Conservation (phyloP, 164 flowering plant genomes). For the Amborella trichopoda region DNA sequence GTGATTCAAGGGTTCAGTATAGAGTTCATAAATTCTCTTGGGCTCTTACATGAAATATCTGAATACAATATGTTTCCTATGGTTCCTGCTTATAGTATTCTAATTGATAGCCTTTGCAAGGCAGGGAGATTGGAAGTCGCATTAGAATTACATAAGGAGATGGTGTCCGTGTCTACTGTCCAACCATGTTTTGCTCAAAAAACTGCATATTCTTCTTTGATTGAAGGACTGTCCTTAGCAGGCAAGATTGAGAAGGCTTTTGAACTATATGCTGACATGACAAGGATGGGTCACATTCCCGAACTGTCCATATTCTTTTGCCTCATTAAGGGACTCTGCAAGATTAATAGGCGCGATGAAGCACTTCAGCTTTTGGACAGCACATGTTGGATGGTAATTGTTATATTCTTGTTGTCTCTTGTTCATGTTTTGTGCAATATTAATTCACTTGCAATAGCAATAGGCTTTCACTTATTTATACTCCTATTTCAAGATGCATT, state of each 20-base stretch:
- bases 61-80: slow-evolving; percentile 31
- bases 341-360: slow-evolving; percentile 50
- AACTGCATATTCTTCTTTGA: slow-evolving; percentile 30
- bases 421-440: background rate
- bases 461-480: background rate
- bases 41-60: slow-evolving; percentile 50
- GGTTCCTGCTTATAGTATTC: slow-evolving; percentile 43
- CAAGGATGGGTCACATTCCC: slow-evolving; percentile 38
- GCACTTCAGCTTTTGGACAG: slow-evolving; percentile 59
- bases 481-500: background rate
- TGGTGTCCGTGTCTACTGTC: slow-evolving; percentile 20
- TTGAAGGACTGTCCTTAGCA: slow-evolving; percentile 46
- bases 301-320: slow-evolving; percentile 31
- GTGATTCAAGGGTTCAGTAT: slow-evolving; percentile 78
- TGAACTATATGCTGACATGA: slow-evolving; percentile 57
- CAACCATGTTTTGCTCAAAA: slow-evolving; percentile 12
- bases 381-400: slow-evolving; percentile 41
- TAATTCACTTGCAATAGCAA: background rate
- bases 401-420: background rate
- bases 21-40: slow-evolving; percentile 59
- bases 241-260: slow-evolving; percentile 56
- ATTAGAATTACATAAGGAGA: slow-evolving; percentile 53
- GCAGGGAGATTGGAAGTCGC: slow-evolving; percentile 67
- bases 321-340: slow-evolving; percentile 59
- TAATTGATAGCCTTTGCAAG: slow-evolving; percentile 63